Evolutionary conservation across 495 filamentous ascomycete genomes (phyloP).

Genomic region (Aspergillus funiculosus): DNA sequence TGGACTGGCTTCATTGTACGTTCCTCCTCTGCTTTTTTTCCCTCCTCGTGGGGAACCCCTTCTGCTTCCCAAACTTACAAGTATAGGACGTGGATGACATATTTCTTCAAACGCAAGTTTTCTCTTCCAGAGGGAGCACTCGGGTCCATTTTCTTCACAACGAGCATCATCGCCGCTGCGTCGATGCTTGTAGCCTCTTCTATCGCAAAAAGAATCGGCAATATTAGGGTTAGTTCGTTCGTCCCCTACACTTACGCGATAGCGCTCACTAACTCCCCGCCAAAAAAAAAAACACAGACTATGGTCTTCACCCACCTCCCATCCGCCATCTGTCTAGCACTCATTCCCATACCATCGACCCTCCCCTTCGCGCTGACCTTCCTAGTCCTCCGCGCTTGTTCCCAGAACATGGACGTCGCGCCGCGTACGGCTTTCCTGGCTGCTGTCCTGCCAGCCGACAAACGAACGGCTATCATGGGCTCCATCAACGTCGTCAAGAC

Average conservation of each 20-base stretch:
- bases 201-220: constrained; percentile 68
- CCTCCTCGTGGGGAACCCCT: no score
- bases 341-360: constrained; percentile 57
- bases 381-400: constrained; percentile 62
- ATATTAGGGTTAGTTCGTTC: constrained; percentile 52
- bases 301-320: constrained; percentile 88
- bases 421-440: constrained; percentile 77
- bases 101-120: constrained; percentile 76
- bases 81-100: constrained; percentile 59
- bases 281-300: constrained; percentile 42
- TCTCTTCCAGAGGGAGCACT: constrained; percentile 60
- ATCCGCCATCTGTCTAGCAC: constrained; percentile 62
- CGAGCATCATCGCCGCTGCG: constrained; percentile 58
- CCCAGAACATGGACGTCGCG: constrained; percentile 76
- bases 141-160: constrained; percentile 62
- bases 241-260: not conserved
- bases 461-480: constrained; percentile 76
- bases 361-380: constrained; percentile 55
- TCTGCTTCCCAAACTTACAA: not conserved
- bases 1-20: constrained; percentile 65
- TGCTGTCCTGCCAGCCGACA: constrained; percentile 60
- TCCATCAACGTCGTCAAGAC: constrained; percentile 65
- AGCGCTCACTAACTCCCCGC: no score
- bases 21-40: constrained; percentile 1
- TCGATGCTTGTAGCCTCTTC: constrained; percentile 70